Evolutionary conservation across 2,329 filamentous ascomycete species (phyloP), one percentile per base, ranked within the genome.

Genomic region (Cladosporium sp.): DNA sequence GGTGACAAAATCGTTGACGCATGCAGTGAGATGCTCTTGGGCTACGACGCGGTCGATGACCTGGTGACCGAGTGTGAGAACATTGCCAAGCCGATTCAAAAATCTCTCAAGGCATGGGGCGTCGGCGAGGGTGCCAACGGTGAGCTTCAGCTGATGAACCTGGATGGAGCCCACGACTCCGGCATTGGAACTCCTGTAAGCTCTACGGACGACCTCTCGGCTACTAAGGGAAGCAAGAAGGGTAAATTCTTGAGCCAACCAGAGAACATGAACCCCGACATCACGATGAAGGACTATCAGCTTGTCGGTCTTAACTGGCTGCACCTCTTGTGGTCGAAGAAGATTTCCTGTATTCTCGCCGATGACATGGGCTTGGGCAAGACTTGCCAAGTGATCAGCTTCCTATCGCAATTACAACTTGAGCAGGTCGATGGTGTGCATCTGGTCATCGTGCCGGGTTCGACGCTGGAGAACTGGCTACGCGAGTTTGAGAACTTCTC

Each of bases 291-390:
- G 75, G 89, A 95, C 40, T 98, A 97, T 74, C 95, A 99, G 76
- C 81, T 98, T 23, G 92, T 96, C 33, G 95, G 95, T 4, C 85
- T 99, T 61, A 98, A 98, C 75, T 99, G 95, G 95, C 85, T 99
- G 74, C 88, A 89, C 64, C 80, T 98, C 55, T 84, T 99, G 16
- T 96, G 92, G 80, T 84, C 89, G 62, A 88, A 91, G 66, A 84
- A 88, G 31, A 85, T 96, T 61, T 94, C 92, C 55, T 94, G 93
- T 68, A 98, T 99, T 65, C 83, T 99, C 21, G 95, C 95, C 1
- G 95, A 99, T 75, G 95, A 99, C 75, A 99, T 99, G 95, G 95
- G 91, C 61, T 73, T 87, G 49, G 95, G 95, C 55, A 99, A 99
- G 82, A 99, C 95, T 0, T 97, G 93, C 72, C 94, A 99, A 74